These are phyloP conservation scores for Penicillium sp. DNA, from an alignment of 2,329 filamentous ascomycete genomes.

Conservation along the genomic window DNA sequence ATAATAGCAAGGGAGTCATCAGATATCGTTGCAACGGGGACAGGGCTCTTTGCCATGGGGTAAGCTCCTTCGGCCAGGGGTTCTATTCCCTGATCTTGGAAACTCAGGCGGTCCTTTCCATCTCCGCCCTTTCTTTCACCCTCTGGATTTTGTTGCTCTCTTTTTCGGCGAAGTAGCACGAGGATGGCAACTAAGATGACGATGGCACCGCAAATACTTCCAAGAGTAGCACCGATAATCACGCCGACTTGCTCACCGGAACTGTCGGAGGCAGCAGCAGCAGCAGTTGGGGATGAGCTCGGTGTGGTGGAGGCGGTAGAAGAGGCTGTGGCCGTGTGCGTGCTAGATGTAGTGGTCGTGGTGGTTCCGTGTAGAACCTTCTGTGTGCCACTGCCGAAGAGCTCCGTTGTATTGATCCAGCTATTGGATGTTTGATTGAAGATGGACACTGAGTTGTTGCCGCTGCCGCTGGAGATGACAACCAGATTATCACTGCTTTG, in stretches of 20 bases:
- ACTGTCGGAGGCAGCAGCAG: conserved; percentile 34
- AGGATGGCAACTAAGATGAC: conserved; percentile 71
- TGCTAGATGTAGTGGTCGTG: conserved; percentile 26
- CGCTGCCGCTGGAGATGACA: conserved; percentile 75
- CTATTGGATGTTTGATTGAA: conserved; percentile 75
- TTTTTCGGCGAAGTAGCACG: conserved; percentile 55
- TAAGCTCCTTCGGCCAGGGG: conserved; percentile 44
- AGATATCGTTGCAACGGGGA: conserved; percentile 35
- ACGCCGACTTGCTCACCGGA: conserved; percentile 43
- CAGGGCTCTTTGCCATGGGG: conserved; percentile 47
- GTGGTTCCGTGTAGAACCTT: conserved; percentile 11
- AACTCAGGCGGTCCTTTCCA: conserved; percentile 58
- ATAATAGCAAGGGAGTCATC: conserved; percentile 43
- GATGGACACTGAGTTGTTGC: conserved; percentile 67
- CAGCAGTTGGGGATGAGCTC: conserved; percentile 35
- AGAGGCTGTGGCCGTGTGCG: conserved; percentile 31
- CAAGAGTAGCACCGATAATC: conserved; percentile 79
- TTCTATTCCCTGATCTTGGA: conserved; percentile 48
- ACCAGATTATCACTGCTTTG: conserved; percentile 65
- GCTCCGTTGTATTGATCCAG: conserved; percentile 71
- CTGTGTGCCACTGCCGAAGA: conserved; percentile 51
- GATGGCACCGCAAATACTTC: conserved; percentile 74
- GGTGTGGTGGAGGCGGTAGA: conserved; percentile 26
- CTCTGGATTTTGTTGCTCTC: conserved; percentile 53
- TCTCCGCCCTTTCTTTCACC: conserved; percentile 51